A percentile compares a stretch with the other conserved stretches of the same genome.
These are phyloP conservation scores for Pseudocercospora fijiensis DNA, from an alignment of 2,329 filamentous ascomycete species.

Conservation along the genomic window DNA sequence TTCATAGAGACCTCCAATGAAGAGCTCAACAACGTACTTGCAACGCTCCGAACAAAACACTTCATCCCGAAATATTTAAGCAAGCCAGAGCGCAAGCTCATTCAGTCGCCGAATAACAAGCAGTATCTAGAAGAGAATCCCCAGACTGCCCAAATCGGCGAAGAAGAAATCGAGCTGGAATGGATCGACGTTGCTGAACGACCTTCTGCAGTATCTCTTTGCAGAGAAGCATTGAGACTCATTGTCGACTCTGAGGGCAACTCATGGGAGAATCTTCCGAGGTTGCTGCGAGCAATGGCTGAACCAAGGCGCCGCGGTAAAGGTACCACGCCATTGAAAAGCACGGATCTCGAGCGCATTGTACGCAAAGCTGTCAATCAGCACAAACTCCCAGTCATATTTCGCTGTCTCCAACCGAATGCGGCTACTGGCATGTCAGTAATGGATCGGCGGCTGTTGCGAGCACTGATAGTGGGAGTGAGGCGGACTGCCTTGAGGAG, in stretches of 20 bases:
- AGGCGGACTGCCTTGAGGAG: conserved; percentile 37
- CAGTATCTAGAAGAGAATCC: conserved; percentile 46
- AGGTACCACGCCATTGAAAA: conserved; percentile 11
- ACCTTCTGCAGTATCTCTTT: conserved; percentile 31
- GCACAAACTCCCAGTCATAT: conserved; percentile 34
- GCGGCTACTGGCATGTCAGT: conserved; percentile 39
- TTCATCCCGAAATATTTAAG: conserved; percentile 48
- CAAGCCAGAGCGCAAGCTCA: conserved; percentile 43
- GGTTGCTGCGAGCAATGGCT: conserved; percentile 37
- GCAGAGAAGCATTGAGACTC: conserved; percentile 34
- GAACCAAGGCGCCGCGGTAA: conserved; percentile 21
- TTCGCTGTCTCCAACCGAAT: conserved; percentile 37
- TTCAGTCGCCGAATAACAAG: conserved; percentile 44
- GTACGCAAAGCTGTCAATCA: conserved; percentile 35
- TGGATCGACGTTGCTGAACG: conserved; percentile 39
- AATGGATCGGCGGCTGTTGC: conserved; percentile 35
- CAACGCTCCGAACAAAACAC: conserved; percentile 44
- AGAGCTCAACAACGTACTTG: conserved; percentile 44
- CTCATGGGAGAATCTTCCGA: conserved; percentile 39
- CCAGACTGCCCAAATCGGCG: conserved; percentile 44
- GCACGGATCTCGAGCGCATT: conserved; percentile 35
- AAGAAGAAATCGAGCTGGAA: conserved; percentile 40
- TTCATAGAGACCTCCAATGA: conserved; percentile 45
- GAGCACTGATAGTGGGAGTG: conserved; percentile 39
- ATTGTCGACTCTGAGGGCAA: conserved; percentile 27